Evolutionary conservation across 2,329 filamentous ascomycete species (phyloP).

Genomic region (Calonectria montana): DNA sequence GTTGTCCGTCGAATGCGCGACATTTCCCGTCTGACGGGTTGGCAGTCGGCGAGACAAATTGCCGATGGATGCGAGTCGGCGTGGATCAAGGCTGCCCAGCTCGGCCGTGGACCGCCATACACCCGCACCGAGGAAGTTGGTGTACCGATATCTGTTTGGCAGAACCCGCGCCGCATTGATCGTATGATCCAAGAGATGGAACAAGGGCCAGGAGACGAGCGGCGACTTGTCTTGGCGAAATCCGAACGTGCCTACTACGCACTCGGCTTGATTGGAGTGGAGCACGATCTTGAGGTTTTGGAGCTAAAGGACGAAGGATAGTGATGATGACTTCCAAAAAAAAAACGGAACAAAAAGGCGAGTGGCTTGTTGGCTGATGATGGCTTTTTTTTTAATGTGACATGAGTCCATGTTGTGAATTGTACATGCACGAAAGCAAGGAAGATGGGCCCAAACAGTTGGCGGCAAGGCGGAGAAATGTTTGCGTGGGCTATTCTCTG

Average conservation of each 20-base stretch:
- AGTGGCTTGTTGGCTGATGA: background rate
- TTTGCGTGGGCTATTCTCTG: background rate
- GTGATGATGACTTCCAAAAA: constrained; percentile 2
- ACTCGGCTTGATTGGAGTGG: constrained; percentile 81
- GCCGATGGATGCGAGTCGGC: constrained; percentile 85
- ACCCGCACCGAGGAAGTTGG: constrained; percentile 55
- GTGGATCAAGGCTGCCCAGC: constrained; percentile 81
- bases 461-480: background rate
- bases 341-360: background rate
- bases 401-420: constrained; percentile 13
- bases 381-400: background rate
- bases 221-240: constrained; percentile 68
- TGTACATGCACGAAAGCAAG: background rate
- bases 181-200: constrained; percentile 61
- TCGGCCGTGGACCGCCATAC: constrained; percentile 83
- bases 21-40: constrained; percentile 84
- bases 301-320: constrained; percentile 60
- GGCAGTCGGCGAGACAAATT: constrained; percentile 85
- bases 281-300: constrained; percentile 77
- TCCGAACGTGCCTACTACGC: constrained; percentile 78
- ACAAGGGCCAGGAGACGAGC: constrained; percentile 50
- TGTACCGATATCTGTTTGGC: constrained; percentile 57
- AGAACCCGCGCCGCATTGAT: constrained; percentile 63
- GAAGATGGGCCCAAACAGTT: background rate
- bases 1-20: constrained; percentile 79